Conservation (phyloP, 441 rosid genomes). For the Isatis lusitanica region DNA sequence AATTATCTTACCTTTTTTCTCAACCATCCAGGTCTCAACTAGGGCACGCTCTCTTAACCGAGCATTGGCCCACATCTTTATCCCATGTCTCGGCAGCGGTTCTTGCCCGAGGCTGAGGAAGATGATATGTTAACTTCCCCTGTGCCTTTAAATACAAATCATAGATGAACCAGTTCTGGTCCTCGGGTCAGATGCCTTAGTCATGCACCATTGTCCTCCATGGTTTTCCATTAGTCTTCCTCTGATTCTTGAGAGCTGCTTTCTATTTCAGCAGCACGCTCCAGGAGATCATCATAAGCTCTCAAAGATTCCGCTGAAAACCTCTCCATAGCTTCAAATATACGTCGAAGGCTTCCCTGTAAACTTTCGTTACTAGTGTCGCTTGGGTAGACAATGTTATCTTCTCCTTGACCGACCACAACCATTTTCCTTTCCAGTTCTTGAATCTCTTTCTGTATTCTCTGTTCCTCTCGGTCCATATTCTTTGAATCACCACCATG, state of each 20-base stretch:
- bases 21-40: not conserved
- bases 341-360: constrained; percentile 61
- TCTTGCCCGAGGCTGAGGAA: not conserved
- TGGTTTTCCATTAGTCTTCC: constrained; percentile 29
- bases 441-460: constrained; percentile 73
- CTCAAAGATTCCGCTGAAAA: constrained; percentile 57
- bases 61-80: not conserved
- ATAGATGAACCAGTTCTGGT: not conserved
- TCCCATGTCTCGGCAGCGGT: not conserved
- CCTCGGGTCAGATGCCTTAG: not conserved
- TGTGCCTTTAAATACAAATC: not conserved
- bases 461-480: constrained; percentile 74
- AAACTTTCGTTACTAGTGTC: constrained; percentile 60
- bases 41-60: not conserved
- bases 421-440: constrained; percentile 76
- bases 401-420: constrained; percentile 38
- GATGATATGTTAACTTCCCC: not conserved
- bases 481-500: constrained; percentile 63
- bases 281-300: constrained; percentile 75
- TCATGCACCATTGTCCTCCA: not conserved
- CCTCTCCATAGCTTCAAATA: constrained; percentile 86
- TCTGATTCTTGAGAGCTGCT: constrained; percentile 39
- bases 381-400: constrained; percentile 57
- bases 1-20: not conserved
- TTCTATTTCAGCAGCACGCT: constrained; percentile 65